Evolutionary conservation across 139 green algal species (phyloP).

Genomic region (Yamagishiella unicocca): DNA sequence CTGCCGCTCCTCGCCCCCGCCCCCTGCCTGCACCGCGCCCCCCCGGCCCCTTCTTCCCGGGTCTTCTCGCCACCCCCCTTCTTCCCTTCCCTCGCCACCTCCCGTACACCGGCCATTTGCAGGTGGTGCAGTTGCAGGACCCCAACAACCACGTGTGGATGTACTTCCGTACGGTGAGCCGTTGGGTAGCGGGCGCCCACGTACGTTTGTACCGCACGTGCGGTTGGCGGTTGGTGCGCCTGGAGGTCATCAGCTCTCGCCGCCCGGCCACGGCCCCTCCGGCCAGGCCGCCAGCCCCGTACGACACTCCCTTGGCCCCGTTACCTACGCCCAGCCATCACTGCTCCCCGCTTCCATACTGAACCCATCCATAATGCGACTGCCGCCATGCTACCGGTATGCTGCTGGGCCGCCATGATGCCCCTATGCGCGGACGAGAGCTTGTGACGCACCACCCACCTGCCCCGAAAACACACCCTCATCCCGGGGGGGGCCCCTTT

Average conservation of each 20-base stretch:
- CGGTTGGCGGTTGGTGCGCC: background rate
- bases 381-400: no score
- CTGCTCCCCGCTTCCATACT: background rate
- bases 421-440: no score
- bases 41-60: background rate
- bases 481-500: background rate
- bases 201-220: background rate
- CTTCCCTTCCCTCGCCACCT: background rate
- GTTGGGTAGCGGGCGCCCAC: background rate
- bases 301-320: no score
- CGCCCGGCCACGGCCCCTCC: background rate
- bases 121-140: constrained; percentile 23
- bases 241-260: background rate
- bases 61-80: background rate
- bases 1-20: no score
- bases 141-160: constrained; percentile 33
- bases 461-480: background rate
- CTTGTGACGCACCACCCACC: background rate
- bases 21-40: no score
- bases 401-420: no score
- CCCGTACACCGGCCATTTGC: no score
- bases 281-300: no score
- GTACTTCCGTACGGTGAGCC: constrained; percentile 28
- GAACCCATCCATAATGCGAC: background rate
- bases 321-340: background rate